Conservation (phyloP, 2,329 filamentous ascomycete genomes). For the Didymella glomerata region DNA sequence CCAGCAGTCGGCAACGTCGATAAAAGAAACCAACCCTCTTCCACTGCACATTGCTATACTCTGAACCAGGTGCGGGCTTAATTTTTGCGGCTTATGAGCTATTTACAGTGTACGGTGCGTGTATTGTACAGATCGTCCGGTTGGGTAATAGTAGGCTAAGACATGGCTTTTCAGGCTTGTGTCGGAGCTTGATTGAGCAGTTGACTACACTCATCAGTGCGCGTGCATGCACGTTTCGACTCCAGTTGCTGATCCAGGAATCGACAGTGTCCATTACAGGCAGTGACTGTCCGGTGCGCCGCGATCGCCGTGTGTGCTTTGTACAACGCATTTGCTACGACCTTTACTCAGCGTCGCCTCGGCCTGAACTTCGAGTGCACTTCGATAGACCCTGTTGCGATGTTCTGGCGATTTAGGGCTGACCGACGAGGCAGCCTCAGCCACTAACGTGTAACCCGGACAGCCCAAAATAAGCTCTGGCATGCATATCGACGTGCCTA, state of each 20-base stretch:
- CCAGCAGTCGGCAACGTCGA: not conserved
- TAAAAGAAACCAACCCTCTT: not conserved
- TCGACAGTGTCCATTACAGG: not conserved
- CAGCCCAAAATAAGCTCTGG: constrained; percentile 16
- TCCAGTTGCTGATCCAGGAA: not conserved
- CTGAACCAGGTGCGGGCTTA: not conserved
- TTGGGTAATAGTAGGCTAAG: not conserved
- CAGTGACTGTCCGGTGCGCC: not conserved
- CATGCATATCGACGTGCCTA: constrained; percentile 6
- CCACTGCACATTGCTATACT: not conserved
- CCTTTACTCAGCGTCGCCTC: constrained; percentile 5
- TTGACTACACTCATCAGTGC: not conserved
- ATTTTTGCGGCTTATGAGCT: constrained; percentile 5
- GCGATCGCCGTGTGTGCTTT: not conserved
- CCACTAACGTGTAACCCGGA: constrained; percentile 13
- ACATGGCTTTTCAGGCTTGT: not conserved
- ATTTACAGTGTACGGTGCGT: not conserved
- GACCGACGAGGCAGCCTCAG: constrained; percentile 6
- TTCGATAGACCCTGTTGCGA: not conserved
- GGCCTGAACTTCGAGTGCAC: not conserved
- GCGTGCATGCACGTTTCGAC: not conserved
- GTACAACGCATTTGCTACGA: constrained; percentile 3
- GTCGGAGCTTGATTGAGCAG: constrained; percentile 3
- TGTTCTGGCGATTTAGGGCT: constrained; percentile 12
- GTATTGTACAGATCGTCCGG: not conserved